Base-by-base conservation (phyloP, 768 basidiomycete species). In the Leccinum ochraceum region DNA sequence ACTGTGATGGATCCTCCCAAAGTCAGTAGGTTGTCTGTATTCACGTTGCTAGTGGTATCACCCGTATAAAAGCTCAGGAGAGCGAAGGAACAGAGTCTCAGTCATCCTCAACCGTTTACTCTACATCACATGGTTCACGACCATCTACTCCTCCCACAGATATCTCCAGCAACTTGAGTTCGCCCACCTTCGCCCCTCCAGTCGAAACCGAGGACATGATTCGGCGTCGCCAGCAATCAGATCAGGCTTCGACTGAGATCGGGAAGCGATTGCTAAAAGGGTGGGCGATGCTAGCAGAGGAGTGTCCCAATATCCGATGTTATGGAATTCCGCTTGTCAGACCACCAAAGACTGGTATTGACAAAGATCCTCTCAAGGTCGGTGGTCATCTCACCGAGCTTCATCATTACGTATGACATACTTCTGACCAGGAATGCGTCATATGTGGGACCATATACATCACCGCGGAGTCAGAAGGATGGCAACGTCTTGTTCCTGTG, bases 251-350 rank as follows among this genome's bases (percentile, higher is more conserved):
- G 3, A 75, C 86, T 54, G 89, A 89, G 68, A 90, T 95, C 32
- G 94, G 90, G 49, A 87, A 83, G 63, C 82, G 86, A 26, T 78
- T 95, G 60, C 75, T 95, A 51, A 86, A 85, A 67, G 93, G 90
- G 44, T 95, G 91, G 90, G 86, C 93, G 0, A 91, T 95, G 89
- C 79, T 95, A n/a, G 90, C 81, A 24, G 91, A 94, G 39, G 91
- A 93, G 75, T 95, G 94, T 68, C 84, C 85, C 0, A 88, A 84
- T 66, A 64, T 70, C 4, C 71, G 75, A 24, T 95, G 94, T 69
- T 88, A 85, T 73, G 92, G 92, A 13, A 79, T 94, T 6, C 94
- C 93, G n/a, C 83, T 95, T 14, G 88, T 94, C 60, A 79, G 92
- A 54, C 88, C 88, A 42, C 90, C 91, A 20, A 89, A 83, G 70